Evolutionary conservation across 2,329 filamentous ascomycete genomes (phyloP), one percentile per base, ranked within the genome.

Genomic region (Coniochaeta ligniaria): DNA sequence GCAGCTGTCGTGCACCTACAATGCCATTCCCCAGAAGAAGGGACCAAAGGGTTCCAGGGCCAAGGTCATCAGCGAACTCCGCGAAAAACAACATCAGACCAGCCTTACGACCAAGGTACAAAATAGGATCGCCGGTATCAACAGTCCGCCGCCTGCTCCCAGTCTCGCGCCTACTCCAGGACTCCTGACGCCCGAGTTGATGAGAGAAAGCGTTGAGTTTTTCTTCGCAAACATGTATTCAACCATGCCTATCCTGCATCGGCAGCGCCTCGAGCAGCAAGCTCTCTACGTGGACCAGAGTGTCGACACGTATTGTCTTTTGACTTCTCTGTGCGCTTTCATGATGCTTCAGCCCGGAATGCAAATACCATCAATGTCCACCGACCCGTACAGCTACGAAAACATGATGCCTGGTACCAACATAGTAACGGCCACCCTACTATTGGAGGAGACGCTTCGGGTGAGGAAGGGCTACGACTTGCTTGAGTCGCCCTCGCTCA

Each of bases 1-100:
- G 7, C 81, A 85, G 68, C 78, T 91, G 20, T 78, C 81, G 14
- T 91, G 88, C 78, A 90, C 87, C 33, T 91, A 90, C 79, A 87
- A 89, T 75, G 85, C 87, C 36, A 85, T 90, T 38, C 87, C 87
- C 1, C 88, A 89, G 75, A 91, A 90, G 76, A 91, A 91, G 72
- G 88, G 88, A 1, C 88, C 88, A 50, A 90, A 90, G 74, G 88
- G 88, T 65, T 89, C 86, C 35, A 79, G 87, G 63, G 89, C 89
- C 58, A 91, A 90, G 73, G 87, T 91, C 61, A 89, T 91, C 72
- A 90, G 86, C 69, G 87, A 91, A 69, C 72, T 91, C 63, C 83
- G 88, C 65, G 86, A 88, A 68, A 88, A 80, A 0, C 47, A 52
- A 31, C 82, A 85, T 66, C 84, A 87, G 70, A 86, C 84, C 20